Percentiles rank a stretch among this genome's conserved stretches.
Conservation (phyloP, 1,284 basidiomycete genomes). For the Papiliotrema flavescens region DNA sequence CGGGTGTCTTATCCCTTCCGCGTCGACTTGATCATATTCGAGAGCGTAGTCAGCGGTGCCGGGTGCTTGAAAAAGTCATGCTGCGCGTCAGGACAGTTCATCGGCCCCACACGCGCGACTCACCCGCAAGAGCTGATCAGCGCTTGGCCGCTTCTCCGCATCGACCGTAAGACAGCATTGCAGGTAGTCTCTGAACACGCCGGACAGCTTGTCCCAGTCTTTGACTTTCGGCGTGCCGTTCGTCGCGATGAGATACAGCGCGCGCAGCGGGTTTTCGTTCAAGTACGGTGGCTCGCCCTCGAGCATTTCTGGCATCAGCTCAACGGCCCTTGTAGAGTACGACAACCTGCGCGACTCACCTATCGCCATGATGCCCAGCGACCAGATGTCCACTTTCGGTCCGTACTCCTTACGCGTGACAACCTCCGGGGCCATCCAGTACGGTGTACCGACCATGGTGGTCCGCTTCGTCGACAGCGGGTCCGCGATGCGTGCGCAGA, state of each 20-base stretch:
- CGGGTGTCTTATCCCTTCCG: constrained; percentile 4
- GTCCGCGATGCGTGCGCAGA: constrained; percentile 96
- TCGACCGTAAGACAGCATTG: constrained; percentile 89
- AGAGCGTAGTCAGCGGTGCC: constrained; percentile 79
- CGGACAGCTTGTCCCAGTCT: constrained; percentile 84
- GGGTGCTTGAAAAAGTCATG: constrained; percentile 85
- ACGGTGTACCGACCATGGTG: constrained; percentile 99
- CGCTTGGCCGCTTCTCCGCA: constrained; percentile 85
- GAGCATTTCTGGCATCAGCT: constrained; percentile 77
- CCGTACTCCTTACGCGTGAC: constrained; percentile 98
- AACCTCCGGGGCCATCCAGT: constrained; percentile 99
- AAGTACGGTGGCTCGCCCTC: constrained; percentile 98
- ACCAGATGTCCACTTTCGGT: constrained; percentile 98
- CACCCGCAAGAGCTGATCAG: constrained; percentile 74
- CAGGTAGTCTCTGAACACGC: constrained; percentile 88
- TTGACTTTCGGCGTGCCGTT: constrained; percentile 97
- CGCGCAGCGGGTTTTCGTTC: constrained; percentile 93
- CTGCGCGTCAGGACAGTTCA: constrained; percentile 46
- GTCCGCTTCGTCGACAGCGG: constrained; percentile 85
- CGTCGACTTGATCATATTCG: constrained; percentile 75
- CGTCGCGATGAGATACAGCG: constrained; percentile 93
- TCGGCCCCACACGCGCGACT: constrained; percentile 17
- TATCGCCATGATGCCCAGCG: constrained; percentile 97
- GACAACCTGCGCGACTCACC: constrained; percentile 54
- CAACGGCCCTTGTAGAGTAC: not conserved